Evolutionary conservation across 106 monocot species (phyloP), one percentile per base, ranked within the genome.

Genomic region (Triglochin maritima): DNA sequence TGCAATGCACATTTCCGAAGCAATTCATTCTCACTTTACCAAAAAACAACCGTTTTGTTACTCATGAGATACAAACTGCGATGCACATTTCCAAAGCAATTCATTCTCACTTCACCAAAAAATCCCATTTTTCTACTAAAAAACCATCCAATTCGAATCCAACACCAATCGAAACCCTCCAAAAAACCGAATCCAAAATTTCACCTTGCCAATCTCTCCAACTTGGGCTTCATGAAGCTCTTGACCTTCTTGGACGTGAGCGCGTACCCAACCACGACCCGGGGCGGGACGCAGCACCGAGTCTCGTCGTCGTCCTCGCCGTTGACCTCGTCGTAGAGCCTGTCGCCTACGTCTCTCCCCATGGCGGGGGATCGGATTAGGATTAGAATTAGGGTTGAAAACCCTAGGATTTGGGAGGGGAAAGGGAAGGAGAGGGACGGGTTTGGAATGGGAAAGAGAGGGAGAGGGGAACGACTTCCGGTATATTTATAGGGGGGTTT

Each of bases 181-280:
- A 60, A 17, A 60, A 3, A 60, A 60, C 17, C 15, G 1, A 60
- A 60, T 9, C 44, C 60, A 42, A 8, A 4, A 60, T 4, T 29
- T 73, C 67, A 94, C 94, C 94, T 86, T 44, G 89, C 94, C 59
- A 89, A 66, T 44, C 70, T 59, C 65, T 88, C 79, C 13, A 94
- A 76, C 80, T 84, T 89, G 11, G 94, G 94, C 78, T 94, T 89
- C 56, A 94, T 52, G 70, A 94, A 94, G 76, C 94, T 89, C 89
- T 87, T 89, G 58, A 87, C 84, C 76, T 94, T 94, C 84, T 94
- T 94, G 73, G 86, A 80, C 60, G 94, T 94, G 43, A 94, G 77
- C 9, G 94, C 89, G 65, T 84, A 94, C n/a, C 94, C 94, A 4
- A 94, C 94, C 13, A 89, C 84, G 58, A 94, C 29, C 29, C 29